Evolutionary conservation across 1,139 yeast genomes (phyloP), one percentile per base, ranked within the genome.

Genomic region (Suzukiozyma palmioleophila): DNA sequence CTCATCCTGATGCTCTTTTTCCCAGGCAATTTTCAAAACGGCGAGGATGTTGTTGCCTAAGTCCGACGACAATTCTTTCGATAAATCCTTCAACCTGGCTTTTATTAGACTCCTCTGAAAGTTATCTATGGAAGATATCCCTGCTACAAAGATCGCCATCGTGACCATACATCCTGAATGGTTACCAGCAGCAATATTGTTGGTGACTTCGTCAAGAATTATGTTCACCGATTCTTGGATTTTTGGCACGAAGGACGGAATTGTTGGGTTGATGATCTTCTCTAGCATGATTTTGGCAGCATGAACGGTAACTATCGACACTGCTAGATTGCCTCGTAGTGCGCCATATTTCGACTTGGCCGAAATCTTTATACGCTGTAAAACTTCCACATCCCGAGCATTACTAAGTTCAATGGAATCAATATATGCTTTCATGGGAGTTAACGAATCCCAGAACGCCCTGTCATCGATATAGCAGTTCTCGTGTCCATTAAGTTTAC

Each of bases 291-390:
- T 39, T 24, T 37, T 34, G 30, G 43, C 33, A 4, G 46, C 43
- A 36, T 43, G 37, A 10, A 37, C 16, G 9, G 39, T 43, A 26
- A 43, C 35, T 5, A 43, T 37, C 7, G 44, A 39, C 7, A 43
- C 44, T 9, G 44, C 44, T 22, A 43, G 35, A 27, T 41, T 42
- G 27, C 43, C 39, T 34, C 44, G 24, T 16, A 43, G 32, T 7
- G 13, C 35, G 11, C 32, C 29, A 15, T 41, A 43, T 13, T 32
- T 16, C 10, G 37, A 12, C 12, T 24, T n/a, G 26, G 30, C 24
- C 3, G 37, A 14, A 6, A 37, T 27, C 12, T 34, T 34, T 15
- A 43, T 26, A n/a, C 15, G 15, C 24, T 37, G 38, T 10, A 43
- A 34, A 26, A 30, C 21, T 16, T 26, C 26, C 15, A 34, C 38